Evolutionary conservation across 139 green algal species (phyloP), one percentile per base, ranked within the genome.

Genomic region (Zygnema circumcarinatum): DNA sequence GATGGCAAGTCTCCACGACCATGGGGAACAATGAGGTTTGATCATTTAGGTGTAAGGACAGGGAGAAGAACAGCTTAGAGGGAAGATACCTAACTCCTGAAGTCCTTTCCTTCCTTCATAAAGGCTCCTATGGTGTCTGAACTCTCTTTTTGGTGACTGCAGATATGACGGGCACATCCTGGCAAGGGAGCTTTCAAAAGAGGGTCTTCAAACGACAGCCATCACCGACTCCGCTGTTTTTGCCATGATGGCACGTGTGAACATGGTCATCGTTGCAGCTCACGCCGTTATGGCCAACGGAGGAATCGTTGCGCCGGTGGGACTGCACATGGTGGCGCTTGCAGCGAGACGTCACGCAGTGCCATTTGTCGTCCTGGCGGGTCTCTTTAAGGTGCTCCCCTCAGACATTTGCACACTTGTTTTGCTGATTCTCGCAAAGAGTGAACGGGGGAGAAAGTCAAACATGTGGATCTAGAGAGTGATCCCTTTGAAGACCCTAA

Each of bases 201-300:
- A 89, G 0, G 95, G 95, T 83, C 94, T 99, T 38, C 86, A 94
- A 41, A 97, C 95, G 2, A 98, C 96, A 0, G 78, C 93, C 76
- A 97, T 99, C 79, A 78, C 95, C 0, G 97, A 99, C 89, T 90
- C 93, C 7, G 93, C 96, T n/a, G 93, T 98, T 29, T 99, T 98
- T 93, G 96, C 97, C 42, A 96, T 99, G 92, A 98, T 99, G 97
- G 94, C 96, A 1, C 94, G 97, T 35, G 94, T 95, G 16, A 98
- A 98, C 93, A 96, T 98, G 94, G 97, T 97, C 16, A 29, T 99
- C 68, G 90, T 98, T 22, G 94, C 94, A 0, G 94, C 96, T 1
- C 95, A 98, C 32, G 95, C 94, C 1, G 92, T 99, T 74, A 94
- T 99, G 68, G 96, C 96, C 36, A 97, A 99, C 87, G 97, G 97